Evolutionary conservation across 257 asterid genomes (phyloP).

Genomic region (Salvia splendens): DNA sequence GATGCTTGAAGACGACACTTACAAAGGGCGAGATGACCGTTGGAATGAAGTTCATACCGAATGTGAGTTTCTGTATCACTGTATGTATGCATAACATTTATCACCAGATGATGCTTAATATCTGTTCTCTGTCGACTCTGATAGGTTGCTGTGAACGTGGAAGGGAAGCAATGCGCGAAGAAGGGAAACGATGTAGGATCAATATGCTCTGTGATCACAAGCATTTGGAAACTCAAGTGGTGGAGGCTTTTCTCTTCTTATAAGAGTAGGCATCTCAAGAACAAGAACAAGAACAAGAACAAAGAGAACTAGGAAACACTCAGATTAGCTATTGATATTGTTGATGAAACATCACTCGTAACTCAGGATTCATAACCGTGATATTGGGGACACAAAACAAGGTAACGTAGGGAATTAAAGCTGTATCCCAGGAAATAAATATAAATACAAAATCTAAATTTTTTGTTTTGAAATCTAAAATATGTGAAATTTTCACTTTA

Average conservation of each 20-base stretch:
- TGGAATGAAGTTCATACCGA: constrained; percentile 42
- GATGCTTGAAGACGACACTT: constrained; percentile 69
- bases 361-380: too few relatives aligned
- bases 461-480: too few relatives aligned
- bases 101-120: too few relatives aligned
- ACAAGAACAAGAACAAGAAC: background rate
- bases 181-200: constrained; percentile 35
- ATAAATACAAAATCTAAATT: too few relatives aligned
- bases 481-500: too few relatives aligned
- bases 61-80: too few relatives aligned
- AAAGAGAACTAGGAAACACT: constrained; percentile 18
- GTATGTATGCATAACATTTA: too few relatives aligned
- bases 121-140: too few relatives aligned
- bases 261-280: constrained; percentile 28
- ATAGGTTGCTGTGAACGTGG: constrained; percentile 13
- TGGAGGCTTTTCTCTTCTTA: constrained; percentile 31
- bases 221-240: too few relatives aligned
- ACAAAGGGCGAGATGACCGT: constrained; percentile 67
- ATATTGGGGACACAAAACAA: background rate
- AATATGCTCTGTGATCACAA: constrained; percentile 36
- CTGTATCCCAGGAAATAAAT: too few relatives aligned
- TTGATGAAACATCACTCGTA: background rate
- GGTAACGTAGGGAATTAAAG: background rate
- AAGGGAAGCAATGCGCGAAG: constrained; percentile 23
- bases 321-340: background rate